Conservation (phyloP, 805 yeast species). For the Cyberlindnera amylophila region DNA sequence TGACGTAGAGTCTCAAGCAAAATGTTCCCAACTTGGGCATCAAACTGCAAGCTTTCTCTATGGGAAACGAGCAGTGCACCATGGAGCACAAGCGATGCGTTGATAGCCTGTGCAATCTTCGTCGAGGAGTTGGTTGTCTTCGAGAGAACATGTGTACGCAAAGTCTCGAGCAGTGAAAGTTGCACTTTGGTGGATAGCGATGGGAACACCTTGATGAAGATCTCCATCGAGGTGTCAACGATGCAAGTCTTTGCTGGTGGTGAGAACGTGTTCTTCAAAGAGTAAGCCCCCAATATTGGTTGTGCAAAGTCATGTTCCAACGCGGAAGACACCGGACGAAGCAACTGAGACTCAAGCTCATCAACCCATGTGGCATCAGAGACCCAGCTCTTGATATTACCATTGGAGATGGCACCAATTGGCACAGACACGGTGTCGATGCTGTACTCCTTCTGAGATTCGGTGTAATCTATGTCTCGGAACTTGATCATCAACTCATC, state of each 20-base stretch:
- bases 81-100: conserved; percentile 61
- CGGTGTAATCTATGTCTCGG: conserved; percentile 5
- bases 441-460: conserved; percentile 14
- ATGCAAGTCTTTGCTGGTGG: conserved; percentile 48
- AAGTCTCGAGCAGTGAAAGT: conserved; percentile 78
- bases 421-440: conserved; percentile 20
- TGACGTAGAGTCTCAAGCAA: conserved; percentile 48
- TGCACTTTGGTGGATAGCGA: conserved; percentile 74
- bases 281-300: conserved; percentile 29
- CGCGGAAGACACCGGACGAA: conserved; percentile 37
- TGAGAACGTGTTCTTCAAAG: conserved; percentile 32
- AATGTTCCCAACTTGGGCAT: conserved; percentile 38
- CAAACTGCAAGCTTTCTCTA: conserved; percentile 26
- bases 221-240: conserved; percentile 75
- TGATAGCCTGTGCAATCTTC: conserved; percentile 51
- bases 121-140: conserved; percentile 33
- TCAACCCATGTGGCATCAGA: conserved; percentile 33
- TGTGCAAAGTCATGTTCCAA: conserved; percentile 40
- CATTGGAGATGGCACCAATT: conserved; percentile 30
- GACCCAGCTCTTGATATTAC: conserved; percentile 30
- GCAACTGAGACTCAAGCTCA: conserved; percentile 30
- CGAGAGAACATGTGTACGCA: conserved; percentile 53
- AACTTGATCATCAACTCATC: conserved; percentile 35
- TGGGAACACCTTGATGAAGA: conserved; percentile 70
- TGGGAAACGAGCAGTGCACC: conserved; percentile 35